These are phyloP conservation scores for Wickerhamomyces strasburgensis DNA, from an alignment of 805 yeast genomes.

Conservation along the genomic window DNA sequence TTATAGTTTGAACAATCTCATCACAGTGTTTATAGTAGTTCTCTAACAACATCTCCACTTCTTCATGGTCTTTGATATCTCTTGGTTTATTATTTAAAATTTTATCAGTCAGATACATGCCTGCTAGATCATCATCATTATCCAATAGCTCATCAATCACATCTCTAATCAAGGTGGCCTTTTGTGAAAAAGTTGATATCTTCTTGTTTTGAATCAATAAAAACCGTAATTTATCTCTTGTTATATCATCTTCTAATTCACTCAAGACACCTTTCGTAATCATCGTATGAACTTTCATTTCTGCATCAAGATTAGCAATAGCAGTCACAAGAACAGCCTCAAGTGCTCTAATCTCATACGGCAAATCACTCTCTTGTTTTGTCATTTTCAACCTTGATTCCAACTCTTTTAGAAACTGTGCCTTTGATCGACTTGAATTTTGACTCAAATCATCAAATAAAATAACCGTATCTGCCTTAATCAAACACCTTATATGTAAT, in stretches of 20 bases:
- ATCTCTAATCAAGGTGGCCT: slow-evolving; percentile 76
- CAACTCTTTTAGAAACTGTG: slow-evolving; percentile 77
- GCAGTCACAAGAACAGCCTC: slow-evolving; percentile 84
- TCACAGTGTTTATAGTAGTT: slow-evolving; percentile 88
- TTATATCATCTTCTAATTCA: slow-evolving; percentile 79
- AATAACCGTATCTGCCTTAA: slow-evolving; percentile 65
- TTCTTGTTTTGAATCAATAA: slow-evolving; percentile 81
- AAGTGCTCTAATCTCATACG: slow-evolving; percentile 87
- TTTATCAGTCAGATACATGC: slow-evolving; percentile 70
- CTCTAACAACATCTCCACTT: slow-evolving; percentile 85
- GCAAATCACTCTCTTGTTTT: slow-evolving; percentile 40
- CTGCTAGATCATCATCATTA: slow-evolving; percentile 82
- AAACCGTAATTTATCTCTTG: slow-evolving; percentile 71
- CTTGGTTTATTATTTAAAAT: slow-evolving; percentile 37
- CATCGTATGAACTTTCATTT: slow-evolving; percentile 78
- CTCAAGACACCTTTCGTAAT: slow-evolving; percentile 67
- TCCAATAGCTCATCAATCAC: slow-evolving; percentile 81
- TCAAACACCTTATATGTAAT: slow-evolving; percentile 73
- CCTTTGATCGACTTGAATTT: slow-evolving; percentile 58
- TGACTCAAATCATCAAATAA: slow-evolving; percentile 67
- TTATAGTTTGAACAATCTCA: slow-evolving; percentile 89
- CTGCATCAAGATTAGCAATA: slow-evolving; percentile 72
- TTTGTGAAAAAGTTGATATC: slow-evolving; percentile 77
- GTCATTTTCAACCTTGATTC: slow-evolving; percentile 54
- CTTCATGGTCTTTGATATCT: slow-evolving; percentile 65